phyloP scores from a whole-genome alignment of 176 grass and related monocot species.

The Carex kokanica region DNA sequence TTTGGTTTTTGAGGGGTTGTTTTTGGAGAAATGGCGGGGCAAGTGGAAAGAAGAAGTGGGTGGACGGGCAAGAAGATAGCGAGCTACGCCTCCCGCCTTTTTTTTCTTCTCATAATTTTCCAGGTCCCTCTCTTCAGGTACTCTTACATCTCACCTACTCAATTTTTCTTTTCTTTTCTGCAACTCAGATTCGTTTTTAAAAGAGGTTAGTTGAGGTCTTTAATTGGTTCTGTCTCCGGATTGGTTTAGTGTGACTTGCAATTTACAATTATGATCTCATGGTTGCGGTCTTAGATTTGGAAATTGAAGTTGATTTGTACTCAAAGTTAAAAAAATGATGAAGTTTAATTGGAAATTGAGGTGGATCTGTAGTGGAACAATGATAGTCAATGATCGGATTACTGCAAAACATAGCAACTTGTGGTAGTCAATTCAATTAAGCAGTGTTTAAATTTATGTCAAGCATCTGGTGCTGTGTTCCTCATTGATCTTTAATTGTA shows the following conservation, averaged over 20 bases:
- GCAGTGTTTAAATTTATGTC: not conserved
- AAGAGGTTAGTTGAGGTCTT: not conserved
- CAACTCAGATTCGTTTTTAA: not conserved
- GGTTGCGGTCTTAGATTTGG: not conserved
- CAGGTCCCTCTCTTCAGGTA: constrained; percentile 98
- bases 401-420: not conserved
- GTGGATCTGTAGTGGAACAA: not conserved
- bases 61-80: constrained; percentile 65
- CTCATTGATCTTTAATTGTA: not conserved
- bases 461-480: no score
- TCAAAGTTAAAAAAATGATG: not conserved
- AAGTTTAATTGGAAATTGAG: not conserved
- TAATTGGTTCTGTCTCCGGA: not conserved
- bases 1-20: not conserved
- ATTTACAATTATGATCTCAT: not conserved
- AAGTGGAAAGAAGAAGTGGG: constrained; percentile 27
- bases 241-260: no score
- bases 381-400: not conserved
- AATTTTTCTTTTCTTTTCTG: no score
- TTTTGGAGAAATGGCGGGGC: constrained; percentile 6
- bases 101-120: constrained; percentile 81
- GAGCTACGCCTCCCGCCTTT: constrained; percentile 53
- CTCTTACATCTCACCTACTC: not conserved
- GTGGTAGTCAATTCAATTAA: not conserved
- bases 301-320: not conserved